Conservation (phyloP, 148 eudicot species). For the Rheum nobile region DNA sequence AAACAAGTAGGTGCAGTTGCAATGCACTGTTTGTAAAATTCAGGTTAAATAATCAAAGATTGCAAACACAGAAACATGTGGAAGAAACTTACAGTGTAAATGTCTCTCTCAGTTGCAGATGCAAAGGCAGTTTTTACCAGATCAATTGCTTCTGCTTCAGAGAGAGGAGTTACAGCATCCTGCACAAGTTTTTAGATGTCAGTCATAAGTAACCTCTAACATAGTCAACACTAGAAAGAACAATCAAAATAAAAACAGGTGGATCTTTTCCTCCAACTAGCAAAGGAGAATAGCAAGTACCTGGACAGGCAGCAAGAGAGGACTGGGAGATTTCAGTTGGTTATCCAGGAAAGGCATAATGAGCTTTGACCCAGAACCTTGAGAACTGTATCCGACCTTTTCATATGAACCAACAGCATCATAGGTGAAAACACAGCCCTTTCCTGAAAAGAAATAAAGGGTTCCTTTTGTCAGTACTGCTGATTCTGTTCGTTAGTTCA, state of each 20-base stretch:
- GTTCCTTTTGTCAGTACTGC: background rate
- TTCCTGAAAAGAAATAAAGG: conserved; percentile 34
- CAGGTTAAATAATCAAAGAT: background rate
- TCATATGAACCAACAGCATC: conserved; percentile 99
- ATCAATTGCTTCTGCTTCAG: conserved; percentile 86
- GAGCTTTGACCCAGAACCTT: conserved; percentile 90
- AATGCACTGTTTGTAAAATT: background rate
- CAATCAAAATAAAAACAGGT: background rate
- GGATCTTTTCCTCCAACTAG: background rate
- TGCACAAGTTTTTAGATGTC: conserved; percentile 12
- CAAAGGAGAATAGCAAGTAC: conserved; percentile 18
- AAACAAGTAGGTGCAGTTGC: background rate
- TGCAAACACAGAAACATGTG: background rate
- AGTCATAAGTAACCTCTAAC: background rate
- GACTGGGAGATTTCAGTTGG: conserved; percentile 97
- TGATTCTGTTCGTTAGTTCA: background rate
- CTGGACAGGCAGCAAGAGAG: conserved; percentile 72
- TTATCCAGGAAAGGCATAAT: conserved; percentile 94
- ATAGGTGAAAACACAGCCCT: conserved; percentile 95
- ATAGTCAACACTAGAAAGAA: background rate
- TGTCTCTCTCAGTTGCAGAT: conserved; percentile 96
- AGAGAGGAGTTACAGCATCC: conserved; percentile 94
- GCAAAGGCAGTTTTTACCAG: conserved; percentile 95
- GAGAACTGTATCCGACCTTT: conserved; percentile 91
- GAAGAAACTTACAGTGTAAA: conserved; percentile 66